Conservation (phyloP, 1,284 basidiomycete species). For the Heliocybe sulcata region DNA sequence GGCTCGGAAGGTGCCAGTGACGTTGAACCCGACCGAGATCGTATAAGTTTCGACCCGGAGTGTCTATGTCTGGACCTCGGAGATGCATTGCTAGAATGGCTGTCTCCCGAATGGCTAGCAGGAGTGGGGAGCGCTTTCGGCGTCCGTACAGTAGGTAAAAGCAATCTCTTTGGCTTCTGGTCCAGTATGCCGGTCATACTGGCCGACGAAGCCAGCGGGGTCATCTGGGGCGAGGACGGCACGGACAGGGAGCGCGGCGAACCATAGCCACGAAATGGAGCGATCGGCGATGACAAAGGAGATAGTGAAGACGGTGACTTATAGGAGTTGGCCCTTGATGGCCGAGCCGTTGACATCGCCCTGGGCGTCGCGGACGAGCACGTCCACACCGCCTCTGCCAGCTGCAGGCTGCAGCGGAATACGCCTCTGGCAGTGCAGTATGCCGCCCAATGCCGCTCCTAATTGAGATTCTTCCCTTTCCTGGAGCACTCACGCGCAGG, state of each 20-base stretch:
- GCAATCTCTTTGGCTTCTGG: background rate
- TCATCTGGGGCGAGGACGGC: background rate
- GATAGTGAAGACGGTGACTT: background rate
- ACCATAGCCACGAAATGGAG: background rate
- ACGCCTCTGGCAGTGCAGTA: too few relatives aligned
- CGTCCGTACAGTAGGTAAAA: background rate
- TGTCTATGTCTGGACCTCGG: background rate
- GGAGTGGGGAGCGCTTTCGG: background rate
- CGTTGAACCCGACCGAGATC: slow-evolving; percentile 1
- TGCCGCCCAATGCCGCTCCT: too few relatives aligned
- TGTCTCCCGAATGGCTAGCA: background rate
- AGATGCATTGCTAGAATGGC: background rate
- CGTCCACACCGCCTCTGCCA: too few relatives aligned
- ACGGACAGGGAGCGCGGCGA: background rate
- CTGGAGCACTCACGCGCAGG: too few relatives aligned
- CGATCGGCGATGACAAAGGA: background rate
- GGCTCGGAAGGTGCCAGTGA: background rate
- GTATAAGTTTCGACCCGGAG: background rate
- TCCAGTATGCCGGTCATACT: background rate
- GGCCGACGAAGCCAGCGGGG: background rate
- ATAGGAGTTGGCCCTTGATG: background rate
- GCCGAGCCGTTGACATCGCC: background rate
- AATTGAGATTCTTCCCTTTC: too few relatives aligned
- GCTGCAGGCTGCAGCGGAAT: too few relatives aligned
- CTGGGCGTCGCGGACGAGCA: background rate